A percentile compares a stretch with the other conserved stretches of the same genome.
Evolutionary conservation across 2,329 filamentous ascomycete species (phyloP).

Genomic region (Sclerotinia sclerotiorum): DNA sequence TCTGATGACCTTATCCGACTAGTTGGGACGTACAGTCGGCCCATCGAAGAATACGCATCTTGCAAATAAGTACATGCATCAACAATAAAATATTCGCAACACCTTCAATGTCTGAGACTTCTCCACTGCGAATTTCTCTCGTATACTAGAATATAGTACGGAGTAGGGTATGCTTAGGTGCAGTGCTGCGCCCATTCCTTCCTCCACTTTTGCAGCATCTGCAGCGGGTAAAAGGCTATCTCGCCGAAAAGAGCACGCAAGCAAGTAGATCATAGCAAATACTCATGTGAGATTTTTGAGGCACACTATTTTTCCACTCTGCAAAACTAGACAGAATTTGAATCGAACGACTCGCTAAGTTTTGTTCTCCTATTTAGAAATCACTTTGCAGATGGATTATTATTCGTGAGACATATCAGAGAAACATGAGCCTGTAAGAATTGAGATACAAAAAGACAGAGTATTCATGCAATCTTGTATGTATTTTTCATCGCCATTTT

Average conservation of each 20-base stretch:
- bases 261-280: neutral
- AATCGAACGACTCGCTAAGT: neutral
- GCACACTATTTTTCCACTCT: neutral
- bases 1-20: neutral
- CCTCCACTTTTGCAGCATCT: constrained; percentile 4
- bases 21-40: neutral
- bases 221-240: neutral
- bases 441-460: neutral
- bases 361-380: neutral
- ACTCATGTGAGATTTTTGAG: neutral
- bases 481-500: constrained; percentile 7
- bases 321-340: neutral
- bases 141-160: neutral
- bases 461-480: constrained; percentile 12
- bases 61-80: neutral
- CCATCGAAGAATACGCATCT: neutral
- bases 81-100: neutral
- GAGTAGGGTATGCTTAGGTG: neutral
- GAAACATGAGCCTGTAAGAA: neutral
- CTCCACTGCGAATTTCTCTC: neutral
- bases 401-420: neutral
- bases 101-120: constrained; percentile 11
- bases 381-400: neutral
- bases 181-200: neutral
- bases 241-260: constrained; percentile 6